These are phyloP conservation scores for Fagus crenata DNA, from an alignment of 306 rosid genomes.

Conservation along the genomic window DNA sequence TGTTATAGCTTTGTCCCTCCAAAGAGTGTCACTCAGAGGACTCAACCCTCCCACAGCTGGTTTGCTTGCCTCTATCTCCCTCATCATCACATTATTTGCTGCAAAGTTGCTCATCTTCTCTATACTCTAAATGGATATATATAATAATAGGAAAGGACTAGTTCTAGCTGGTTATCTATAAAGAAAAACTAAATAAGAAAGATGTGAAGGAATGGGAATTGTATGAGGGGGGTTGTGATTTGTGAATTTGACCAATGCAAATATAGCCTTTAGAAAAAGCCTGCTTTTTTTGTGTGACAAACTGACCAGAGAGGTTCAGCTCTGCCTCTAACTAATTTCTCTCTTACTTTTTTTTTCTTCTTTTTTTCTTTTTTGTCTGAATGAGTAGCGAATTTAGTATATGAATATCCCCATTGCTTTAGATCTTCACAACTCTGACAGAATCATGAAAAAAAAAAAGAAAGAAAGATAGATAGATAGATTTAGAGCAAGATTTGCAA, in stretches of 20 bases:
- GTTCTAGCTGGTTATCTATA: not conserved
- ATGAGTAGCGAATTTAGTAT: constrained; percentile 14
- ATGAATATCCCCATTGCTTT: constrained; percentile 7
- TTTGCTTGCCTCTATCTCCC: constrained; percentile 78
- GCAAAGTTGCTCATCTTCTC: constrained; percentile 31
- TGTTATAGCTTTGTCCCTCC: constrained; percentile 70
- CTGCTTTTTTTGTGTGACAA: constrained; percentile 27
- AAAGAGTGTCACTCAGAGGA: constrained; percentile 87
- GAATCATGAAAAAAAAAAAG: constrained; percentile 6
- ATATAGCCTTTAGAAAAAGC: constrained; percentile 24
- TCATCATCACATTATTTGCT: constrained; percentile 28
- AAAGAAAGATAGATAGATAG: constrained; percentile 21
- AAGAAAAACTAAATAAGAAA: not conserved
- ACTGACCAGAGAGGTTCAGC: constrained; percentile 18
- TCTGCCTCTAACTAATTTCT: constrained; percentile 7
- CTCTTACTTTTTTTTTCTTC: too few relatives aligned
- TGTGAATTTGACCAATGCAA: constrained; percentile 73
- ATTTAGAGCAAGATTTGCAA: not conserved
- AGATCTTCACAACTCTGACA: constrained; percentile 18
- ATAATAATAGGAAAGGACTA: not conserved
- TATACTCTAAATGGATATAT: not conserved
- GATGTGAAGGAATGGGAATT: constrained; percentile 37
- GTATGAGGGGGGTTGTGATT: constrained; percentile 34
- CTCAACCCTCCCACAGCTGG: constrained; percentile 57
- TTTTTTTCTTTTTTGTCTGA: not conserved